Evolutionary conservation across 345 rosid species (phyloP).

Genomic region (Cardamine occulta): DNA sequence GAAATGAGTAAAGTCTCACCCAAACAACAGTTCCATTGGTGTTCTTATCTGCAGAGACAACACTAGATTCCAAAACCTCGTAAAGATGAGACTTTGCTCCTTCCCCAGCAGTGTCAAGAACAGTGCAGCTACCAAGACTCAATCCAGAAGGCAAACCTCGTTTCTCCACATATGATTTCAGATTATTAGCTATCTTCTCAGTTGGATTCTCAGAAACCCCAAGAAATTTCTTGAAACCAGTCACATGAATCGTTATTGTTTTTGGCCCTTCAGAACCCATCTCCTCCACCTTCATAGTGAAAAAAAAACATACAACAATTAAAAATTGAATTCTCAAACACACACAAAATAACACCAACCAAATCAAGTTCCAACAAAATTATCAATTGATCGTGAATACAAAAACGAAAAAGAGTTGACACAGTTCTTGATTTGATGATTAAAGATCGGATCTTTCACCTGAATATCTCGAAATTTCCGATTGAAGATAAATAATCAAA

Average conservation of each 20-base stretch:
- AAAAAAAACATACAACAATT: background rate
- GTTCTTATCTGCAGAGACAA: conserved; percentile 41
- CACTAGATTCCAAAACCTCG: conserved; percentile 62
- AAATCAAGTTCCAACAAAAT: conserved; percentile 18
- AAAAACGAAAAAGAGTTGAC: conserved; percentile 26
- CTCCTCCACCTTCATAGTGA: conserved; percentile 25
- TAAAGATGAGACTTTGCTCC: conserved; percentile 65
- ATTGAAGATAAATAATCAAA: background rate
- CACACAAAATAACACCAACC: background rate
- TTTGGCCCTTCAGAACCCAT: conserved; percentile 89
- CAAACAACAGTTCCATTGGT: conserved; percentile 57
- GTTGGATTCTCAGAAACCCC: conserved; percentile 82
- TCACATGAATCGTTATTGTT: conserved; percentile 59
- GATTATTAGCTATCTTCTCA: conserved; percentile 63
- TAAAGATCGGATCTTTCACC: conserved; percentile 32
- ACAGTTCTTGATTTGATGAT: background rate
- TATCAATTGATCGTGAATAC: background rate
- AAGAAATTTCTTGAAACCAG: conserved; percentile 82
- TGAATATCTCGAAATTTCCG: conserved; percentile 1
- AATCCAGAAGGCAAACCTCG: conserved; percentile 66
- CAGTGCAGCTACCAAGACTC: conserved; percentile 65
- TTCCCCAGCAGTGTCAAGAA: conserved; percentile 80
- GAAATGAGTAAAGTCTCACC: conserved; percentile 61
- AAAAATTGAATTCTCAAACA: background rate
- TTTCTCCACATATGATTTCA: conserved; percentile 57